Evolutionary conservation across 176 grass and related monocot genomes (phyloP), one percentile per base, ranked within the genome.

Genomic region (Eleusine indica): DNA sequence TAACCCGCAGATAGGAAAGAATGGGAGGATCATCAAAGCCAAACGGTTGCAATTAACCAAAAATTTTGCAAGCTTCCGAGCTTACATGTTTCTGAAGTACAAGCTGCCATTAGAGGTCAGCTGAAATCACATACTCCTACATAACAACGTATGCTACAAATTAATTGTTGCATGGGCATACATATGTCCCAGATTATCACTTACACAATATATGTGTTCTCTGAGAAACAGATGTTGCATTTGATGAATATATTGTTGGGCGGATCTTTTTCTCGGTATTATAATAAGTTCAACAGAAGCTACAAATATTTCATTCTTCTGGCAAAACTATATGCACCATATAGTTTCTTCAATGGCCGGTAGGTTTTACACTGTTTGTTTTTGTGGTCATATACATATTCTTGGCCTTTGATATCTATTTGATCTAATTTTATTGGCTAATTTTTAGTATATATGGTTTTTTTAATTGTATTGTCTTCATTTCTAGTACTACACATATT

Each of bases 31-130:
- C 30, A 54, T 74, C 47, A 88, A 91, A 66, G 78, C 82, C 51
- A 83, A 40, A n/a, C 79, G 15, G 65, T 12, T 92, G 13, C 67
- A 58, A 37, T 10, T 92, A 47, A 86, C 78, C 60, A 75, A 5
- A 12, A 88, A 32, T 11, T 28, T 92, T 51, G 0, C 18, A 29
- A 32, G 25, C 66, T 92, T 92, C 68, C 74, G 41, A 14, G 29
- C 47, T 18, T 92, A 86, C 70, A 86, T 92, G 86, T 79, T 74
- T 79, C 57, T 92, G 38, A 41, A 87, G 67, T 88, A 86, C 75
- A 88, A 88, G 61, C 73, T 92, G 4, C 90, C 90, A 28, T 48
- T 86, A 57, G 83, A 90, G 83, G 88, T 90, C 32, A 46, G 39
- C 17, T 57, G 1, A 53, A 53, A 74, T 52, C 25, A 25, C 25